phyloP scores from a whole-genome alignment of 352 stramenopile species.

The Pythium periplocum region DNA sequence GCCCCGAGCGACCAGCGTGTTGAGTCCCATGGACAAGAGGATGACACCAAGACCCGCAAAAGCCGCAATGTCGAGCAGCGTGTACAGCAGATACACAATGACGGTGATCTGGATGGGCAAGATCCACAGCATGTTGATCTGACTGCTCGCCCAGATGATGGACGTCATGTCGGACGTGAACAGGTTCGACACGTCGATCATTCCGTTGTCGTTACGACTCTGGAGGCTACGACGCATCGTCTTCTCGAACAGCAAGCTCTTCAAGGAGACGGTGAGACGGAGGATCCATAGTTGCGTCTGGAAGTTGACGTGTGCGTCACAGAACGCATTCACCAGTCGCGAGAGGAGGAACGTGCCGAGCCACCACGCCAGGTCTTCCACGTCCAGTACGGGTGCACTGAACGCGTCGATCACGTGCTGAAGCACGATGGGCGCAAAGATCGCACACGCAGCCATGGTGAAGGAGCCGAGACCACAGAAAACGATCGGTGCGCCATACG shows the following conservation, averaged over 20 bases:
- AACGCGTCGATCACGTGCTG: conserved; percentile 24
- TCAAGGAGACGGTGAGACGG: conserved; percentile 17
- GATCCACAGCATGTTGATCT: conserved; percentile 28
- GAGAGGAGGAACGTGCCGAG: too few species aligned
- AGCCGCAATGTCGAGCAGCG: conserved; percentile 16
- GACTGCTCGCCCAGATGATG: conserved; percentile 18
- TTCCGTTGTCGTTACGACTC: neutral
- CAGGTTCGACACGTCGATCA: conserved; percentile 77
- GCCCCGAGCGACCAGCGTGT: neutral
- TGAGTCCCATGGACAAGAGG: conserved; percentile 10
- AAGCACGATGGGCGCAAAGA: conserved; percentile 13
- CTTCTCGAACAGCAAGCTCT: conserved; percentile 27
- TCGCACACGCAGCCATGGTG: conserved; percentile 7
- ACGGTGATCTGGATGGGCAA: conserved; percentile 25
- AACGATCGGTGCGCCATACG: conserved; percentile 11
- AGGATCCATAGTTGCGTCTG: conserved; percentile 10
- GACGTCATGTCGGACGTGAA: conserved; percentile 80
- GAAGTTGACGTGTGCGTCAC: conserved; percentile 3
- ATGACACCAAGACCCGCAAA: conserved; percentile 28
- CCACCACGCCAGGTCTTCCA: too few species aligned
- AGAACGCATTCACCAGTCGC: conserved; percentile 18
- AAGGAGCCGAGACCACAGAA: conserved; percentile 6
- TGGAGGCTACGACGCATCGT: conserved; percentile 18
- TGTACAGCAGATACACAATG: conserved; percentile 23
- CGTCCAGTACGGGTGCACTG: neutral